phyloP scores from a whole-genome alignment of 345 rosid species.

The Citrus glauca region DNA sequence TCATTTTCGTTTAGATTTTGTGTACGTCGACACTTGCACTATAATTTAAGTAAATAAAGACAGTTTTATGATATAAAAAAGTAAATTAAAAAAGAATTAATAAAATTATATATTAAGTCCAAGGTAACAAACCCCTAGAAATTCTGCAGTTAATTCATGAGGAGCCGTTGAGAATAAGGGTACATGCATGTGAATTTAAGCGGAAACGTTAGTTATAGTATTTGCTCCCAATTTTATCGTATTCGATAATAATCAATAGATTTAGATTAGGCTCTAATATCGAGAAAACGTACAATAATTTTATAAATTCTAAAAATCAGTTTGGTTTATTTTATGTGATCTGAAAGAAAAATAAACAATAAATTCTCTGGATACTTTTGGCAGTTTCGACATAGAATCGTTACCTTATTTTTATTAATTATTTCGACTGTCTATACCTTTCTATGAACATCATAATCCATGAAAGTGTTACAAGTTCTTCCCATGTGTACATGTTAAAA shows the following conservation, averaged over 20 bases:
- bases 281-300: too few species aligned
- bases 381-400: neutral
- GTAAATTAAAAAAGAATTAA: too few species aligned
- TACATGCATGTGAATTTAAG: neutral
- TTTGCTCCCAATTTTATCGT: neutral
- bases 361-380: neutral
- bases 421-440: too few species aligned
- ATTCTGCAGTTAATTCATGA: neutral
- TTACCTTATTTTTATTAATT: too few species aligned
- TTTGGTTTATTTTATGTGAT: neutral
- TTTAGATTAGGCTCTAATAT: too few species aligned
- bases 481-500: too few species aligned
- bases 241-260: too few species aligned
- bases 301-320: too few species aligned
- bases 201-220: neutral
- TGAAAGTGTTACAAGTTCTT: too few species aligned
- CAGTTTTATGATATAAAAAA: too few species aligned
- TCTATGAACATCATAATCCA: neutral
- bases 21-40: neutral
- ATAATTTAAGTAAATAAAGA: too few species aligned
- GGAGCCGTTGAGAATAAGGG: neutral
- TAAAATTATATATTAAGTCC: neutral
- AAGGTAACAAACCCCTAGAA: neutral
- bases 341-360: neutral
- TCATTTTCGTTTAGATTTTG: neutral